phyloP scores from a whole-genome alignment of 139 green algal species.

The Chlamydomonas incerta region DNA sequence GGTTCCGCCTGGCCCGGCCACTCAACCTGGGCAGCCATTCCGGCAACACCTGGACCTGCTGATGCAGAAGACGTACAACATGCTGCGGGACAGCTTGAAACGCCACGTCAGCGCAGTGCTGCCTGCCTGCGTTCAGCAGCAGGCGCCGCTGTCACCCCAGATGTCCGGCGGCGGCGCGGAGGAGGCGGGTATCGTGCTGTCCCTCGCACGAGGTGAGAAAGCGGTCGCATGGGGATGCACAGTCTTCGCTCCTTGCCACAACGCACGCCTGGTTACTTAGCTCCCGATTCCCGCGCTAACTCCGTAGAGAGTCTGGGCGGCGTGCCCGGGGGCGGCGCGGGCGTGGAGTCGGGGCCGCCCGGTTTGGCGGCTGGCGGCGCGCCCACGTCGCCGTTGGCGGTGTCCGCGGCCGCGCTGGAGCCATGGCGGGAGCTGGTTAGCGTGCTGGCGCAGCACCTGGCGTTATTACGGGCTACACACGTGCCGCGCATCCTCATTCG shows the following conservation, averaged over 20 bases:
- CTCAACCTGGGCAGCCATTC: conserved; percentile 23
- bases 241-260: too few species aligned
- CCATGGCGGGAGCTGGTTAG: conserved; percentile 60
- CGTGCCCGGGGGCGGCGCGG: too few species aligned
- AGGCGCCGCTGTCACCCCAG: background rate
- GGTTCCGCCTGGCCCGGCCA: background rate
- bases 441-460: conserved; percentile 50
- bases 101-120: conserved; percentile 43
- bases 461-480: conserved; percentile 46
- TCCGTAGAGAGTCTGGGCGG: too few species aligned
- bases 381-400: too few species aligned
- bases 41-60: conserved; percentile 34
- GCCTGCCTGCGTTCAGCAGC: conserved; percentile 38
- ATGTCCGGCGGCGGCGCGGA: background rate
- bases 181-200: too few species aligned
- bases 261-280: too few species aligned
- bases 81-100: conserved; percentile 46
- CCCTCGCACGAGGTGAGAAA: too few species aligned
- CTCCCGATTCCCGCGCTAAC: too few species aligned
- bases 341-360: too few species aligned
- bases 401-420: background rate
- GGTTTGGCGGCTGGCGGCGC: too few species aligned
- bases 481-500: conserved; percentile 59
- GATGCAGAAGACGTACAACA: conserved; percentile 21
- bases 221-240: too few species aligned